Percentiles rank a stretch among this genome's conserved stretches.
Conservation (phyloP, 257 asterid genomes). For the Solanum bulbocastanum region DNA sequence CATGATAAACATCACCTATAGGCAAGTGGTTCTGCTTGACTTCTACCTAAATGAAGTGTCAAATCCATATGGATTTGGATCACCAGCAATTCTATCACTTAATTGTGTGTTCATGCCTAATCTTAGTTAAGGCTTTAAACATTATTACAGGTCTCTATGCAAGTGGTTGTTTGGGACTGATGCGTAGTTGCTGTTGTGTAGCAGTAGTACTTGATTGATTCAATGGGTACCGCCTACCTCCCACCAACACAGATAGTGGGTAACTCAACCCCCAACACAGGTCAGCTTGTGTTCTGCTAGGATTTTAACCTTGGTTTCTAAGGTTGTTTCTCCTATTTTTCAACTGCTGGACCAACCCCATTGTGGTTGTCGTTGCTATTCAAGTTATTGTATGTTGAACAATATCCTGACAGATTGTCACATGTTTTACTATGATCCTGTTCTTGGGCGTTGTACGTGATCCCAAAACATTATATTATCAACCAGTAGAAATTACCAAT, state of each 20-base stretch:
- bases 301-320: background rate
- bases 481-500: background rate
- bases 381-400: background rate
- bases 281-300: background rate
- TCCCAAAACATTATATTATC: background rate
- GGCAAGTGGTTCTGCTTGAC: background rate
- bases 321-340: background rate
- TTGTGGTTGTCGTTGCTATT: background rate
- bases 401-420: background rate
- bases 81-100: background rate
- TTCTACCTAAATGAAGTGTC: background rate
- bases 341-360: background rate
- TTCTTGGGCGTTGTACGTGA: background rate
- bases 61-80: background rate
- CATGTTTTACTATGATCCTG: background rate
- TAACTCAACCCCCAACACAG: background rate
- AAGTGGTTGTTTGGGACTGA: background rate
- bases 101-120: background rate
- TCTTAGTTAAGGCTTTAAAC: background rate
- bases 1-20: background rate
- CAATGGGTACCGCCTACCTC: background rate
- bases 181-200: background rate
- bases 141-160: background rate
- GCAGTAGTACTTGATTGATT: background rate
- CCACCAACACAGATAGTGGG: background rate